Evolutionary conservation across 768 basidiomycete genomes (phyloP).

Genomic region (Tulasnella sp.): DNA sequence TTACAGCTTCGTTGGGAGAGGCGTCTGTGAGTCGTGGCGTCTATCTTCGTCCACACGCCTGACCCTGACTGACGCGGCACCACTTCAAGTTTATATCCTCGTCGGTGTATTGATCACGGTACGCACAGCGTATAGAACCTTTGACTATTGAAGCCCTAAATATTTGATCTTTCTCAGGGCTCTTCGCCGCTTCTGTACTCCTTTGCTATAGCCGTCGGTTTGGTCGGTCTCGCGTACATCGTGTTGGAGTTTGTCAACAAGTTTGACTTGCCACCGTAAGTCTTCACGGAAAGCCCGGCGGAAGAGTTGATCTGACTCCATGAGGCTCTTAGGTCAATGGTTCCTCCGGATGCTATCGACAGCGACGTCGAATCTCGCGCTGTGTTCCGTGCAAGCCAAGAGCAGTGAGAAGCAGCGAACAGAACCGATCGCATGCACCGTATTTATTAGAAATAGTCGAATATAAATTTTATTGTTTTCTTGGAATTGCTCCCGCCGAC

Average conservation of each 20-base stretch:
- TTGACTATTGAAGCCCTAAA: background rate
- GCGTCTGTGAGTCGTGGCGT: slow-evolving; percentile 43
- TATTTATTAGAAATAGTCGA: background rate
- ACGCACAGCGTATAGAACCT: background rate
- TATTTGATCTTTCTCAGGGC: slow-evolving; percentile 1
- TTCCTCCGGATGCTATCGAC: slow-evolving; percentile 21
- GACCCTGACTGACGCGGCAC: slow-evolving; percentile 9
- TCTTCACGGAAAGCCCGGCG: background rate
- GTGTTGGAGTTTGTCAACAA: slow-evolving; percentile 43
- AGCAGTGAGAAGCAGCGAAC: background rate
- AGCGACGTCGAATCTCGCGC: slow-evolving; percentile 21
- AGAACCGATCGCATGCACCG: background rate
- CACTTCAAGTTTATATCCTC: slow-evolving; percentile 31
- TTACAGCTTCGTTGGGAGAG: slow-evolving; percentile 45
- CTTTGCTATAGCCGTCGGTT: slow-evolving; percentile 43
- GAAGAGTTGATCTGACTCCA: background rate
- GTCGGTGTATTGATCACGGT: slow-evolving; percentile 28
- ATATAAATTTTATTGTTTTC: background rate
- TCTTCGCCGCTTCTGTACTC: slow-evolving; percentile 45
- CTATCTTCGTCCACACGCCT: background rate
- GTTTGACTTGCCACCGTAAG: slow-evolving; percentile 45
- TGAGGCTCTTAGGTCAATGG: slow-evolving; percentile 24
- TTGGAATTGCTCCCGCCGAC: background rate
- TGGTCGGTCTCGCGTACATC: slow-evolving; percentile 43
- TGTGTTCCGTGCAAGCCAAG: slow-evolving; percentile 16